Base-by-base conservation (phyloP, 352 stramenopile species). In the Salisapilia sapeloensis region DNA sequence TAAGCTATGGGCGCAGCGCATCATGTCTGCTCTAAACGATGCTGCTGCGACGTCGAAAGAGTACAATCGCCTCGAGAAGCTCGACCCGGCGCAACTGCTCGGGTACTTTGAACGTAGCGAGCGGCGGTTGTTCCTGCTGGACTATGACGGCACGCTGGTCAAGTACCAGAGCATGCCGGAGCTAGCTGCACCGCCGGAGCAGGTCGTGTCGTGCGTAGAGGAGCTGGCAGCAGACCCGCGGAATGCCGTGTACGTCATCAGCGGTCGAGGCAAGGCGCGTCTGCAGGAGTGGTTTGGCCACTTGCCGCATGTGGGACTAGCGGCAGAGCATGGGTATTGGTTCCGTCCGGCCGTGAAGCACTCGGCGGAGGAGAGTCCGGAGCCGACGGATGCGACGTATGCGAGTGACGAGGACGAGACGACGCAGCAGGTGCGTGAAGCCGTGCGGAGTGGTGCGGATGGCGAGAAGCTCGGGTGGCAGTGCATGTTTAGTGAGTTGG, bases 171-270 rank as follows among this genome's bases (percentile, higher is more conserved):
- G 63, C 25, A 81, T 83, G 62, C 55, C 69, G 1, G 62, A 82
- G 32, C 53, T 86, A 5, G 67, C 71, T 0, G 52, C 58, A 16
- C 71, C 71, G 14, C 69, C 67, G 12, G 20, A 54, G n/a, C 43
- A 53, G 10, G 31, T 86, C 31, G 39, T 82, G 4, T 47, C 64
- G n/a, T 77, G 61, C 39, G 46, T 86, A 2, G 62, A 79, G 41
- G 67, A 78, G 24, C 44, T 86, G 5, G 58, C 64, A 17, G 53
- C 59, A 4, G 66, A 85, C 19, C 72, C 72, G 13, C 60, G 59
- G 25, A 91, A 89, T 34, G 65, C 75, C 3, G 76, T 91, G 7
- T 91, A 89, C 25, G 74, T 91, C 28, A 76, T 91, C 36, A 85
- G 70, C 25, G 76, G 76, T 12, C 66, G 70, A 19, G 81, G 76